Evolutionary conservation across 805 yeast species (phyloP).

Genomic region (Saccharomycopsis oosterbeekiorum): DNA sequence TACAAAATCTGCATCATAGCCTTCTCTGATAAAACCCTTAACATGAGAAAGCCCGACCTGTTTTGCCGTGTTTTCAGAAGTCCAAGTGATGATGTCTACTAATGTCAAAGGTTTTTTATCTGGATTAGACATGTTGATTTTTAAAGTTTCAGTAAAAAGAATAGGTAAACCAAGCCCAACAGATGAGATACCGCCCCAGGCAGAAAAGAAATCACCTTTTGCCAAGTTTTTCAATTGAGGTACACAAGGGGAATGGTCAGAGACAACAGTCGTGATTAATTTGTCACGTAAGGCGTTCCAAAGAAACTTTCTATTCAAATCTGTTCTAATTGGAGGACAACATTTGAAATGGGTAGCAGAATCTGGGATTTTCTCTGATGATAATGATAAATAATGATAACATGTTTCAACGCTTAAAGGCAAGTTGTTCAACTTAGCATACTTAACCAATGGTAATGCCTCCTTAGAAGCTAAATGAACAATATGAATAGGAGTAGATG

Average conservation of each 20-base stretch:
- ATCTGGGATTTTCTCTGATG: conserved; percentile 68
- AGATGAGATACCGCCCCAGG: conserved; percentile 96
- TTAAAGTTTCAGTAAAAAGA: conserved; percentile 62
- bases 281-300: conserved; percentile 70
- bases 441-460: conserved; percentile 67
- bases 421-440: conserved; percentile 41
- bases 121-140: conserved; percentile 24
- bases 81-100: conserved; percentile 67
- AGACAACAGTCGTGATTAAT: conserved; percentile 73
- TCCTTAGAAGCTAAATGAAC: conserved; percentile 85
- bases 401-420: conserved; percentile 87
- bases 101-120: conserved; percentile 38
- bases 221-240: conserved; percentile 78
- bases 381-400: conserved; percentile 76
- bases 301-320: conserved; percentile 55
- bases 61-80: conserved; percentile 70
- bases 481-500: conserved; percentile 66
- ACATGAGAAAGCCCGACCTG: conserved; percentile 68
- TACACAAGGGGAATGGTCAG: conserved; percentile 95
- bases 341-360: conserved; percentile 82
- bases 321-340: conserved; percentile 87
- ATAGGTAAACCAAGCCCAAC: conserved; percentile 87
- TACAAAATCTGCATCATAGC: conserved; percentile 83
- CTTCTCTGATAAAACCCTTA: conserved; percentile 66
- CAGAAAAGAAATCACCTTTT: conserved; percentile 78